Percentiles rank a stretch among this genome's conserved stretches.
phyloP scores from a whole-genome alignment of 2,329 filamentous ascomycete genomes.

The Diaporthe sp. region DNA sequence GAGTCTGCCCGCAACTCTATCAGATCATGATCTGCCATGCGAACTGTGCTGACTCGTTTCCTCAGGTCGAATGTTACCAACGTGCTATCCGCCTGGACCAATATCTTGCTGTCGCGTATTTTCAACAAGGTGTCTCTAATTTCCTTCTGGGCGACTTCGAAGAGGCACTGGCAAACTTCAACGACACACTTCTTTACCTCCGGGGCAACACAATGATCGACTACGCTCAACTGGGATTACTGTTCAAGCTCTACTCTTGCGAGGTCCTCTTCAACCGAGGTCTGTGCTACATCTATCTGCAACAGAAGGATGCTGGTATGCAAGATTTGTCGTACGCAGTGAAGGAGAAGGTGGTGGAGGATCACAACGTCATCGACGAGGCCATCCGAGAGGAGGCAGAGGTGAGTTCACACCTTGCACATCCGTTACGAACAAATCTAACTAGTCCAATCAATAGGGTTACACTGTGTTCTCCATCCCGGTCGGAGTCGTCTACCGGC shows the following conservation, averaged over 20 bases:
- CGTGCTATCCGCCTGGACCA: constrained; percentile 90
- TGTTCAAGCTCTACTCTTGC: constrained; percentile 97
- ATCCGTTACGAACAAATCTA: constrained; percentile 42
- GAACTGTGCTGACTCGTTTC: constrained; percentile 41
- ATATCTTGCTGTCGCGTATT: constrained; percentile 97
- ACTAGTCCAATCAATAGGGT: constrained; percentile 68
- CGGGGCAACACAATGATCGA: constrained; percentile 98
- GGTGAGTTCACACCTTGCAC: constrained; percentile 62
- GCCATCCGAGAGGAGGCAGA: constrained; percentile 94
- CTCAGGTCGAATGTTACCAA: constrained; percentile 93
- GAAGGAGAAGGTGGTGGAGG: constrained; percentile 95
- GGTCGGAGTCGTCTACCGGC: constrained; percentile 93
- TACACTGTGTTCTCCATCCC: constrained; percentile 99
- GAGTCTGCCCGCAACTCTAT: constrained; percentile 56
- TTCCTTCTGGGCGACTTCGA: constrained; percentile 98
- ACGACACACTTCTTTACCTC: constrained; percentile 94
- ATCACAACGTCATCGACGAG: constrained; percentile 98
- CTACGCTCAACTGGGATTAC: constrained; percentile 93
- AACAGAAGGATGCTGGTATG: constrained; percentile 91
- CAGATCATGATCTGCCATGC: constrained; percentile 9
- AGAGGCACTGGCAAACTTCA: constrained; percentile 97
- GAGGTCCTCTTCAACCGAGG: constrained; percentile 98
- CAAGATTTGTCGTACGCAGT: constrained; percentile 91
- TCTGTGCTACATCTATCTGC: constrained; percentile 96
- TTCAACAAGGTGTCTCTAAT: constrained; percentile 98